A percentile compares a stretch with the other conserved stretches of the same genome.
These are phyloP conservation scores for Saturnispora gosingensis DNA, from an alignment of 805 yeast genomes.

Conservation along the genomic window DNA sequence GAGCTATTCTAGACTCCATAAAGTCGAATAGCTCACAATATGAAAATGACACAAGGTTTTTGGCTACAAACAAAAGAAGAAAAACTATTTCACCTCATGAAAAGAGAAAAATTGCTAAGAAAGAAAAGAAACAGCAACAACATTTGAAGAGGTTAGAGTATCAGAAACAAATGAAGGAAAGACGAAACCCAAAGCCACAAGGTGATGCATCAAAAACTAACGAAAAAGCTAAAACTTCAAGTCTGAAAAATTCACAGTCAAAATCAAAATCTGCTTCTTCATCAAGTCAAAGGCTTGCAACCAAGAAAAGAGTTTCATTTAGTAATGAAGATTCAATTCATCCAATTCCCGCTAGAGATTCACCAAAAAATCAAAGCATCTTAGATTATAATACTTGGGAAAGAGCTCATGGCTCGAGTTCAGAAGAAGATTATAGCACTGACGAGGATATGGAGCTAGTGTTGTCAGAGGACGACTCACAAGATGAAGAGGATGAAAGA, in stretches of 20 bases:
- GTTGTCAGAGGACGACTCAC: constrained; percentile 9
- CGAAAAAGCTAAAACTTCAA: constrained; percentile 2
- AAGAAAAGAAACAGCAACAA: constrained; percentile 26
- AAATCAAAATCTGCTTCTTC: neutral
- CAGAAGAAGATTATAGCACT: constrained; percentile 9
- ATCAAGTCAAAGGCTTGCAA: constrained; percentile 3
- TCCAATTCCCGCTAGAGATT: constrained; percentile 11
- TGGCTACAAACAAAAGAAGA: constrained; percentile 18
- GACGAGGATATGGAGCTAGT: constrained; percentile 7
- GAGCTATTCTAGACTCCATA: constrained; percentile 34
- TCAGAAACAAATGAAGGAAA: constrained; percentile 1
- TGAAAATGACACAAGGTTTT: constrained; percentile 25
- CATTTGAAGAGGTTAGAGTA: constrained; percentile 1
- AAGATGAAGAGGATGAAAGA: constrained; percentile 14
- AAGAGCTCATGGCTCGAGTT: constrained; percentile 7
- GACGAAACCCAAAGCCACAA: neutral
- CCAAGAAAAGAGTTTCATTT: constrained; percentile 15
- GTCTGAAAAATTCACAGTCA: neutral
- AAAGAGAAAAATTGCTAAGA: constrained; percentile 30
- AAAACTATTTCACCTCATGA: constrained; percentile 28
- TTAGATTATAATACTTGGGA: constrained; percentile 11
- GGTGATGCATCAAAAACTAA: neutral
- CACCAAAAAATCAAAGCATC: constrained; percentile 3
- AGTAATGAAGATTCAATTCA: constrained; percentile 14
- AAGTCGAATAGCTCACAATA: constrained; percentile 26